Evolutionary conservation across 768 basidiomycete species (phyloP), one percentile per base, ranked within the genome.

Genomic region (Tephrocybe sp.): DNA sequence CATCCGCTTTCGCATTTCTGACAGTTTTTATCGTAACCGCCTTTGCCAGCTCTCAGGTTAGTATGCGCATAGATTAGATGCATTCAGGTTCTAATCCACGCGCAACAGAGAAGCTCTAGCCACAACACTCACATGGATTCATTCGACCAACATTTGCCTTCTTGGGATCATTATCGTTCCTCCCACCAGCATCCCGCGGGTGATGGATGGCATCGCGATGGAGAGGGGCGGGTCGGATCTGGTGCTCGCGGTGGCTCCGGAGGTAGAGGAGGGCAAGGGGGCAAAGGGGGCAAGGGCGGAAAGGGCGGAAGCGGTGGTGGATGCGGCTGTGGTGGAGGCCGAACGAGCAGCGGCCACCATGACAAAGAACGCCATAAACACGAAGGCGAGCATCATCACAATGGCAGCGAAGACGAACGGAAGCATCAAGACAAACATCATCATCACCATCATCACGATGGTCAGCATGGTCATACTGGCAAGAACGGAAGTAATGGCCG

Each of bases 401-500:
- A n/a, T n/a, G n/a, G n/a, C n/a, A 40, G 30, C 6, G 44, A 32
- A 23, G 41, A 45, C 30, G n/a, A 20, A 12, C 38, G 38, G 48
- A n/a, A 40, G 31, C 40, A 50, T 16, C 41, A 41, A 10, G 16
- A 35, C 23, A 43, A 31, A 12, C 33, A 49, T 20, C 5, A 26
- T 14, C 8, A 30, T 4, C 13, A 39, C 23, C 23, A 48, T 36
- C 23, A 17, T 6, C 16, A 36, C 14, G 26, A 38, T 16, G 26
- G 12, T 13, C 26, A 23, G 14, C 34, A 39, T 16, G 19, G 9
- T 23, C 41, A 36, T 8, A 7, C 22, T 31, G 49, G 17, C 10
- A 35, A 43, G n/a, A 39, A 52, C 16, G 51, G 51, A 5, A 30
- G 39, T 22, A 33, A 52, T 32, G 51, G 51, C 7, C 20, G 23